These are phyloP conservation scores for Backusella luteola DNA, from an alignment of 192 early-diverging fungal genomes.

Conservation along the genomic window DNA sequence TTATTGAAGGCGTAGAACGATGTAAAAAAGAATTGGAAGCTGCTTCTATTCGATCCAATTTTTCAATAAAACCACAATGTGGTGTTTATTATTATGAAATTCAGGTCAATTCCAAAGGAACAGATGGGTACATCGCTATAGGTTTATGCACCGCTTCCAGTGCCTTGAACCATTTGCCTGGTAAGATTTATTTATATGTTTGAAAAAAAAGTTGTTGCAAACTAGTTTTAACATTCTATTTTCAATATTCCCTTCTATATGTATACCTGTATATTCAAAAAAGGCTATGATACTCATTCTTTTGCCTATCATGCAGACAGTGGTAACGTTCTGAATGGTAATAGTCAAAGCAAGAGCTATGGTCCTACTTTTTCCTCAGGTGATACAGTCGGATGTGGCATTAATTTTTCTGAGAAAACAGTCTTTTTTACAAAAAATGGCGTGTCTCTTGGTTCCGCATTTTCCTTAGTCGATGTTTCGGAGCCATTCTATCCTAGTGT, in stretches of 20 bases:
- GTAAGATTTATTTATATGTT: constrained; percentile 36
- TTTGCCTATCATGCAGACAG: constrained; percentile 99
- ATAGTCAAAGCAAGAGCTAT: constrained; percentile 70
- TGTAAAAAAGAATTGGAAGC: constrained; percentile 75
- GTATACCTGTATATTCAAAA: not conserved
- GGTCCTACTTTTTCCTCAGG: constrained; percentile 89
- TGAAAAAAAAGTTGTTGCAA: not conserved
- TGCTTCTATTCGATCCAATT: constrained; percentile 76
- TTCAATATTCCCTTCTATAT: not conserved
- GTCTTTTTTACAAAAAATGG: constrained; percentile 96
- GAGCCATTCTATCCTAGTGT: constrained; percentile 64
- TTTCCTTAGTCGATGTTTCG: constrained; percentile 36
- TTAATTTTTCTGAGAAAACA: constrained; percentile 76
- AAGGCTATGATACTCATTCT: constrained; percentile 85
- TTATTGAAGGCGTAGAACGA: constrained; percentile 45
- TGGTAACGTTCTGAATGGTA: constrained; percentile 78
- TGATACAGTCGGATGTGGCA: constrained; percentile 88
- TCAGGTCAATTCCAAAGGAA: constrained; percentile 78
- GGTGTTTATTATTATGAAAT: constrained; percentile 96
- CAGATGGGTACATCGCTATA: constrained; percentile 89
- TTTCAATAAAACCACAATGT: constrained; percentile 78
- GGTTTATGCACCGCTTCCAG: constrained; percentile 71
- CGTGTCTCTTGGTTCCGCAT: constrained; percentile 60
- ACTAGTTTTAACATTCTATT: not conserved
- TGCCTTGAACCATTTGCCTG: constrained; percentile 72